Evolutionary conservation across 2,329 filamentous ascomycete species (phyloP).

Genomic region (Talaromyces marneffei): DNA sequence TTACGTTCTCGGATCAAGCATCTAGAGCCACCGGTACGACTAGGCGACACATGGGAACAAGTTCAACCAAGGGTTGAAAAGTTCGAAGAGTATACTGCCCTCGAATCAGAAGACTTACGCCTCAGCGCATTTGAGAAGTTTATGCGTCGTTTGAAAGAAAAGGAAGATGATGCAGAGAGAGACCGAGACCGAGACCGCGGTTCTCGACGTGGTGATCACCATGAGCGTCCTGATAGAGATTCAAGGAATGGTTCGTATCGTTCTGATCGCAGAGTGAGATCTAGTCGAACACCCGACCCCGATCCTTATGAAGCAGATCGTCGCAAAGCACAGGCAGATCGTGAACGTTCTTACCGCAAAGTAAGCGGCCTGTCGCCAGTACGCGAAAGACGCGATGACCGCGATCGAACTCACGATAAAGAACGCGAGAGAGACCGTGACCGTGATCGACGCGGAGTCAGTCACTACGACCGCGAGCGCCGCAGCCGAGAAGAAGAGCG

Average conservation of each 20-base stretch:
- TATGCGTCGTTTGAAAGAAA: slow-evolving; percentile 82
- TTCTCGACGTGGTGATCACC: slow-evolving; percentile 41
- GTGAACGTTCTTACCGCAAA: slow-evolving; percentile 89
- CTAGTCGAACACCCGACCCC: slow-evolving; percentile 81
- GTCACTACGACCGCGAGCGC: slow-evolving; percentile 71
- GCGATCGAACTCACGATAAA: slow-evolving; percentile 33
- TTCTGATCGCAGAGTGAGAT: slow-evolving; percentile 42
- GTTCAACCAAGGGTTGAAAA: slow-evolving; percentile 73
- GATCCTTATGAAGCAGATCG: slow-evolving; percentile 95
- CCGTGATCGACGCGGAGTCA: slow-evolving; percentile 25
- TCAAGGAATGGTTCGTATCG: slow-evolving; percentile 14
- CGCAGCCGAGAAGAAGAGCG: slow-evolving; percentile 85
- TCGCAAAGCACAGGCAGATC: slow-evolving; percentile 85
- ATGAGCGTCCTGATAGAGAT: slow-evolving; percentile 13
- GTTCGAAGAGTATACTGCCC: slow-evolving; percentile 74
- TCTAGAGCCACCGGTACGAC: slow-evolving; percentile 72
- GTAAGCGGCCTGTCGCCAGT: slow-evolving; percentile 56
- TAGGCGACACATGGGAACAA: slow-evolving; percentile 82
- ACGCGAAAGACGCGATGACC: slow-evolving; percentile 35
- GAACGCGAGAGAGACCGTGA: slow-evolving; percentile 36
- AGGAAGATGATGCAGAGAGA: slow-evolving; percentile 72
- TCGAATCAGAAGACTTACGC: slow-evolving; percentile 76
- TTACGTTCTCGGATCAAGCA: slow-evolving; percentile 83
- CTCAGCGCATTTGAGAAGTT: slow-evolving; percentile 85
- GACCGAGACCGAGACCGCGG: slow-evolving; percentile 50